phyloP scores from a whole-genome alignment of 345 rosid genomes.

The Sisymbrium altissimum region DNA sequence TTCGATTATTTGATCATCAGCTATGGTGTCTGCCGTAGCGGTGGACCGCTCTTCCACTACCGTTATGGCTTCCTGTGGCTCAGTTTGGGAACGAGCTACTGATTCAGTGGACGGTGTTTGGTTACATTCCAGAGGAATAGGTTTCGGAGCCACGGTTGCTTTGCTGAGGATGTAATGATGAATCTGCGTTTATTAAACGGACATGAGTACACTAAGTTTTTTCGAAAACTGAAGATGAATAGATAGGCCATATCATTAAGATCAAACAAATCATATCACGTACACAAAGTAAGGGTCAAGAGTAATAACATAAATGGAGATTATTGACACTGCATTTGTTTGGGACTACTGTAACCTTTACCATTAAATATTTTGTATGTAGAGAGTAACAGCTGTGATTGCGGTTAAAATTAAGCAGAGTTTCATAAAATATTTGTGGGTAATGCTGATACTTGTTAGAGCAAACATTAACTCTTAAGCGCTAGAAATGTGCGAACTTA shows the following conservation, averaged over 20 bases:
- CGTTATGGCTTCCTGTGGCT: conserved; percentile 18
- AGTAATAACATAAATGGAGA: background rate
- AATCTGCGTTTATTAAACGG: conserved; percentile 45
- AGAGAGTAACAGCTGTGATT: background rate
- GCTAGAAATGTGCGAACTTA: background rate
- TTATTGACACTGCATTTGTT: background rate
- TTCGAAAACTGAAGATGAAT: background rate
- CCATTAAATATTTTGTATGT: background rate
- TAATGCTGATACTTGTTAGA: background rate
- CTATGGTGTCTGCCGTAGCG: conserved; percentile 24
- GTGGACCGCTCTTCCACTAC: conserved; percentile 16
- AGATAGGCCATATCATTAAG: background rate
- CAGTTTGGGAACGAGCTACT: conserved; percentile 29
- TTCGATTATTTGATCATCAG: conserved; percentile 42
- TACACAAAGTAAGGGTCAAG: background rate
- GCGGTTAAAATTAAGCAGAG: background rate
- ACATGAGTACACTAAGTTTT: background rate
- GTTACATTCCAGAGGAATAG: conserved; percentile 16
- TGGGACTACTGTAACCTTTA: background rate
- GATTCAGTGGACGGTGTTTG: conserved; percentile 15
- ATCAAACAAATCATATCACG: background rate
- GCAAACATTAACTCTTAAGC: background rate
- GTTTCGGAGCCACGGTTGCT: conserved; percentile 63
- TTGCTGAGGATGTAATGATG: conserved; percentile 86
- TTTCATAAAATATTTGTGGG: background rate